Base-by-base conservation (phyloP, 2,329 filamentous ascomycete species). In the Lizonia empirigonia region DNA sequence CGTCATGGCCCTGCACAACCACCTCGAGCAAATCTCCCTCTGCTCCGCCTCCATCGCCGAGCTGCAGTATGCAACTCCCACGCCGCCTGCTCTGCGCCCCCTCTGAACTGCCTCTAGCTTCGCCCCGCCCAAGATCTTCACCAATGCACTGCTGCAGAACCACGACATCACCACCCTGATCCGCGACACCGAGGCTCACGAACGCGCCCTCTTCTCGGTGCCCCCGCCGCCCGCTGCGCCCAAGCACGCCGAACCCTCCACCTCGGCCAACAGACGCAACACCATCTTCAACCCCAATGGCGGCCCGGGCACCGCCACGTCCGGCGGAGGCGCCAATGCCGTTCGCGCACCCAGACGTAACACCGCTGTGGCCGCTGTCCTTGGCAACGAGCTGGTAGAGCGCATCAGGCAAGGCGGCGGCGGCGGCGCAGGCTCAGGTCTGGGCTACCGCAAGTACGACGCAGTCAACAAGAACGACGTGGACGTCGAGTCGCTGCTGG, bases 161-260 rank as follows among this genome's bases (percentile, higher is more conserved):
- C 87, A 92, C 73, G 94, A 99, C 73, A 97, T 99, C 63, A 97
- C 94, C 4, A 85, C 90, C 10, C 79, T 99, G 38, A 97, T 99
- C 67, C 89, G 94, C 54, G 94, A 99, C 72, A 97, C 93, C 3
- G 94, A 99, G 74, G 78, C 88, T 18, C 93, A 97, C 76, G 94
- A 99, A 74, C 88, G 92, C 66, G 93, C 93, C 6, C 85, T 99
- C 15, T 99, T 97, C 78, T 95, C 93, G 29, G 87, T 96, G 0
- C 91, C 93, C 1, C 85, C 89, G 0, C 84, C 89, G 0, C 80
- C 81, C 68, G 32, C 77, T 65, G 41, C 74, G 67, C 56, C 78
- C 69, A 72, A 79, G 70, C 61, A 74, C 64, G 48, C 78, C 71
- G 56, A 82, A 64, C 64, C 76, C 63, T 70, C 80, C 60, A 65